Evolutionary conservation across 768 basidiomycete genomes (phyloP).

Genomic region (Termitomyces heimii): DNA sequence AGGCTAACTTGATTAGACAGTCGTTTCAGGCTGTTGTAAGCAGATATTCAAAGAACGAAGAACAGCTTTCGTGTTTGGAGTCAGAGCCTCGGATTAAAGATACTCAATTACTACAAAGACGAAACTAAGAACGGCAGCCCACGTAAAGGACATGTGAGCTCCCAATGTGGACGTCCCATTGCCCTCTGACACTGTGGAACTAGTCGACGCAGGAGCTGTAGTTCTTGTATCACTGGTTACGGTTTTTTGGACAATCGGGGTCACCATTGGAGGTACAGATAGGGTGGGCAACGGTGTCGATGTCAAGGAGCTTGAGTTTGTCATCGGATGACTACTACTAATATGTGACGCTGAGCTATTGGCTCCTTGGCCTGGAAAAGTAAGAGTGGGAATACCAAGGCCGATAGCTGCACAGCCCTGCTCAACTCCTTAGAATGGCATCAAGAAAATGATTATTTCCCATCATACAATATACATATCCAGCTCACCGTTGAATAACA

Average conservation of each 20-base stretch:
- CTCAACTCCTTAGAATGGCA: background rate
- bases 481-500: slow-evolving; percentile 15
- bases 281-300: background rate
- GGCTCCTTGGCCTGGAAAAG: background rate
- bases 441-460: background rate
- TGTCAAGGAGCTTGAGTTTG: background rate
- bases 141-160: background rate
- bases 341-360: background rate
- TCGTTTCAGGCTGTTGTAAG: too few relatives aligned
- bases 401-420: background rate
- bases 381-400: background rate
- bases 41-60: background rate
- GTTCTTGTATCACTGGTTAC: background rate
- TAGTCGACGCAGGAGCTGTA: background rate
- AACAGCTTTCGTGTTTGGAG: background rate
- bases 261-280: background rate
- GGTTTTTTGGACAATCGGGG: background rate
- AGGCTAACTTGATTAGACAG: background rate
- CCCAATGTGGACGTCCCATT: background rate
- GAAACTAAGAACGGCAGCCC: background rate
- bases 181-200: background rate
- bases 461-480: background rate
- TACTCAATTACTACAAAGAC: background rate
- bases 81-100: background rate
- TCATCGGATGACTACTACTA: background rate